Evolutionary conservation across 2,329 filamentous ascomycete genomes (phyloP), one percentile per base, ranked within the genome.

Genomic region (Diplodia mutila): DNA sequence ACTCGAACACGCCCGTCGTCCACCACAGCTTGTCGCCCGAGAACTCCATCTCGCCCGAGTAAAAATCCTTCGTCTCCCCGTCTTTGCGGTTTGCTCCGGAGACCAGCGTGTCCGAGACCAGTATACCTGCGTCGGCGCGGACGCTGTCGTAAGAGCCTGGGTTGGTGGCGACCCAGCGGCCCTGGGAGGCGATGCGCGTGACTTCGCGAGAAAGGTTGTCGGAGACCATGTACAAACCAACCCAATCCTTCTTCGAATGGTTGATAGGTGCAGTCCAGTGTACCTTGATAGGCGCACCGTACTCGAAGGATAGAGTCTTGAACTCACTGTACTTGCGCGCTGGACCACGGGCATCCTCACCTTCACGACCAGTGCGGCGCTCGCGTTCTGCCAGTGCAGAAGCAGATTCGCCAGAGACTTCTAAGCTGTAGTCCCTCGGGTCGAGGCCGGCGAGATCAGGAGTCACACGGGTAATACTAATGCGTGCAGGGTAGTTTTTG

Each of bases 1-100:
- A 96, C 76, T 99, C 95, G 75, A 97, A 99, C 3, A 96, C 91
- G 66, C 95, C 95, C 69, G 94, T 91, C 0, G 91, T 97, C 95
- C 95, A 99, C 90, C 93, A 99, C 2, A 97, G 86, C 80, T 97
- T 97, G 81, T 98, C 94, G 57, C 95, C 94, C 11, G 89, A 85
- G 76, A 99, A 98, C 14, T 92, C 80, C 75, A 98, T 90, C 77
- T 97, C 93, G 52, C 95, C 95, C 14, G 87, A 85, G 4, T 92
- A 86, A 71, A 89, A 85, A 67, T 91, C 85, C 21, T 79, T 81
- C 3, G 85, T 85, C 2, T 84, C 82, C 0, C 83, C 82, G 73
- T 83, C 81, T 71, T 80, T 71, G 32, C 80, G 79, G 49, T 79
- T 72, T 0, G 77, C 74, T 18, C 80, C 82, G 0, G 83, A 76